Conservation (phyloP, 345 rosid species). For the Melaleuca alternifolia region DNA sequence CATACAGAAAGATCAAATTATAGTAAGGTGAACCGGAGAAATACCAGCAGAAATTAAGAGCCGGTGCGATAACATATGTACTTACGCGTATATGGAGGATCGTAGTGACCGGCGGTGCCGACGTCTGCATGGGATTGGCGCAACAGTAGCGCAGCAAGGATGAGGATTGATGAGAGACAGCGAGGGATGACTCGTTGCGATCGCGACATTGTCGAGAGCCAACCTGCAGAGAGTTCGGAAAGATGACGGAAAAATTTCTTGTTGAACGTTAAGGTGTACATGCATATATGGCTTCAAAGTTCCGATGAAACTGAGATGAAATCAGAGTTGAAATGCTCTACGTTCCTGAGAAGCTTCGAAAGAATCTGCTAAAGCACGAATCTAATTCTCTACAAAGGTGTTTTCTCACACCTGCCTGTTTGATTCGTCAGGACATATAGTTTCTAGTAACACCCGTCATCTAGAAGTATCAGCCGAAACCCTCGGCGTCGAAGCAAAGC, state of each 20-base stretch:
- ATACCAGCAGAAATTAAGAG: accelerated
- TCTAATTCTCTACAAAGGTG: neutral
- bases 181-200: neutral
- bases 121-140: slow-evolving; percentile 13
- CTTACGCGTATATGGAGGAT: slow-evolving; percentile 41
- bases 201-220: neutral
- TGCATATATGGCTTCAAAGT: neutral
- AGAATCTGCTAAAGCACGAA: neutral
- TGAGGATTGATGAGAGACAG: neutral
- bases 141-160: neutral
- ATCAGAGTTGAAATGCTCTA: neutral
- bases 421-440: neutral
- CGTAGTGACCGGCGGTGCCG: slow-evolving; percentile 28
- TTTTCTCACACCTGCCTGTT: neutral
- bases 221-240: neutral
- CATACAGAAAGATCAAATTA: neutral
- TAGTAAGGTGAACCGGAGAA: neutral
- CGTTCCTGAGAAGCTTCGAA: neutral
- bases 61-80: neutral
- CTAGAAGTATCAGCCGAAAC: neutral
- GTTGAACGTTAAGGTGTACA: neutral
- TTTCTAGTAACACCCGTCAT: neutral
- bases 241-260: neutral
- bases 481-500: neutral
- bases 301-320: neutral